phyloP scores from a whole-genome alignment of 352 stramenopile genomes.

The Phytophthora colocasiae region DNA sequence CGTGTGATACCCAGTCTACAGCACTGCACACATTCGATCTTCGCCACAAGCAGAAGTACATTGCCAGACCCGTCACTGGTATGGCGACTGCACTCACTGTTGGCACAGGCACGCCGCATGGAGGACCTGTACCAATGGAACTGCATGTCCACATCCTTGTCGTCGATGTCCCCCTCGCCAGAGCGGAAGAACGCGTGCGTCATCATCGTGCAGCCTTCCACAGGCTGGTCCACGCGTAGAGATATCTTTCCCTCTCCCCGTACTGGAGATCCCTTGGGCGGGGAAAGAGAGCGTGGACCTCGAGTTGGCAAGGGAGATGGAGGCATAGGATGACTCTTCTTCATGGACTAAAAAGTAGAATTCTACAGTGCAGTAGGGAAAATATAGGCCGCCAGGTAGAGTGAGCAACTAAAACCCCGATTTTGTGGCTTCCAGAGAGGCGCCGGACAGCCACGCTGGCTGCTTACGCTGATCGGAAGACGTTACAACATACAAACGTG shows the following conservation, averaged over 20 bases:
- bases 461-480: constrained; percentile 19
- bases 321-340: constrained; percentile 35
- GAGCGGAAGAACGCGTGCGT: constrained; percentile 84
- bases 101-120: constrained; percentile 65
- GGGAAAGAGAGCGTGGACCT: constrained; percentile 41
- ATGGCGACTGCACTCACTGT: constrained; percentile 58
- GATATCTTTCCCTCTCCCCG: constrained; percentile 78
- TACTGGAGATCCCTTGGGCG: constrained; percentile 62
- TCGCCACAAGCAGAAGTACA: constrained; percentile 72
- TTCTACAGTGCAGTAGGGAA: constrained; percentile 30
- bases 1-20: constrained; percentile 67
- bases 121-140: constrained; percentile 77
- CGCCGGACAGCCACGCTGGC: constrained; percentile 20
- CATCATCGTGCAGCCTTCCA: constrained; percentile 74
- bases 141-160: constrained; percentile 72
- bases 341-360: constrained; percentile 32
- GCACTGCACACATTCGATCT: constrained; percentile 78
- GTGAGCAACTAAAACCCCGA: constrained; percentile 13
- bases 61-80: constrained; percentile 66
- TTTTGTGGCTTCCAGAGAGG: constrained; percentile 2
- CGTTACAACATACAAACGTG: constrained; percentile 18
- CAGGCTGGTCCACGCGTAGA: constrained; percentile 75
- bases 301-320: constrained; percentile 31
- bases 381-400: constrained; percentile 9
- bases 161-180: constrained; percentile 71